phyloP scores from a whole-genome alignment of 345 rosid genomes.

The Cardamine chenopodiifolia region DNA sequence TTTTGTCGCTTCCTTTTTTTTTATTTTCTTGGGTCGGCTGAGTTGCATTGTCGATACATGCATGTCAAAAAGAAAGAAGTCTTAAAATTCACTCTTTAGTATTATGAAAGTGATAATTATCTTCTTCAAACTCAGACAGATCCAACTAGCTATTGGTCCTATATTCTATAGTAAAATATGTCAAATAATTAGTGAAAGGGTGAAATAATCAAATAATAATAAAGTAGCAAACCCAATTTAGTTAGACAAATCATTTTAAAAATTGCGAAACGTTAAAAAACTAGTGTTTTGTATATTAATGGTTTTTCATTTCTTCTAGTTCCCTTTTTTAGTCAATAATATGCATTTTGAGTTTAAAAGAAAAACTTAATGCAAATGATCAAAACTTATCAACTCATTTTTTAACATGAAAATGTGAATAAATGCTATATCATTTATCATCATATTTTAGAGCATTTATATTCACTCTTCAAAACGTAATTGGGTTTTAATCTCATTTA shows the following conservation, averaged over 20 bases:
- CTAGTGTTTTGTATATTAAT: neutral
- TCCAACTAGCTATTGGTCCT: neutral
- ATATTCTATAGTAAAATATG: neutral
- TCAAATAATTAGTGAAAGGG: neutral
- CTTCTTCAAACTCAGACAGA: neutral
- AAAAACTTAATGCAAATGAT: too few species aligned
- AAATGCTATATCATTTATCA: neutral
- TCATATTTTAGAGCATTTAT: neutral
- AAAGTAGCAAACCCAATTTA: neutral
- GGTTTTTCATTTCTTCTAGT: neutral
- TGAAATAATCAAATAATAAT: neutral
- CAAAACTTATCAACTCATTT: neutral
- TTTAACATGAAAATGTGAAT: neutral
- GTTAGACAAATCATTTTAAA: neutral
- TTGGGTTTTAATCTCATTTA: neutral
- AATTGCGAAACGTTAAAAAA: neutral
- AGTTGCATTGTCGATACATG: conserved; percentile 23
- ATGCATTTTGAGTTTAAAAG: neutral
- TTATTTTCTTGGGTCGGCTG: conserved; percentile 23
- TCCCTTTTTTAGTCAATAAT: neutral
- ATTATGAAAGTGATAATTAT: neutral
- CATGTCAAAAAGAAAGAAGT: conserved; percentile 13
- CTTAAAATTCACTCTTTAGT: neutral
- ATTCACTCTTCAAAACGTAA: neutral
- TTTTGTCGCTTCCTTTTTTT: conserved; percentile 12